Conservation (phyloP, 805 yeast species). For the Starmerella floricola region DNA sequence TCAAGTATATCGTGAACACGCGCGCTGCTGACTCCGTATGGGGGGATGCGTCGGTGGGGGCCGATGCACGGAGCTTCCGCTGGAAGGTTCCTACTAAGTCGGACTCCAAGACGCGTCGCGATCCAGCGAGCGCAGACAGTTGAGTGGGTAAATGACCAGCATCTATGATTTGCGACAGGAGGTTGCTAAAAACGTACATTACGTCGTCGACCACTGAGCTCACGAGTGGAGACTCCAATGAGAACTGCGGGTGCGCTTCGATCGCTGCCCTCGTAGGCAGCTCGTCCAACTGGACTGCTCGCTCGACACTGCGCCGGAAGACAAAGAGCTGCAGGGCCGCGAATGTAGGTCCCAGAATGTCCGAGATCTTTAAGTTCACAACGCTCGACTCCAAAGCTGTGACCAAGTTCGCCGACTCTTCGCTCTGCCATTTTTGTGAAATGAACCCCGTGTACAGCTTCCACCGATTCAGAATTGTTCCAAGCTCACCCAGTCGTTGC, state of each 20-base stretch:
- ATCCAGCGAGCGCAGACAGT: slow-evolving; percentile 41
- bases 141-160: slow-evolving; percentile 54
- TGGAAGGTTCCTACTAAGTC: slow-evolving; percentile 50
- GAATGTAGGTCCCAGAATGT: slow-evolving; percentile 47
- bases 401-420: background rate
- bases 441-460: slow-evolving; percentile 46
- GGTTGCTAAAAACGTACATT: slow-evolving; percentile 56
- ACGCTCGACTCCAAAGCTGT: slow-evolving; percentile 41
- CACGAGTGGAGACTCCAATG: slow-evolving; percentile 46
- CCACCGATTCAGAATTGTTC: slow-evolving; percentile 78
- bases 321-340: slow-evolving; percentile 54
- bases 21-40: slow-evolving; percentile 32
- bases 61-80: slow-evolving; percentile 35
- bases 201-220: slow-evolving; percentile 82
- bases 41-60: slow-evolving; percentile 25
- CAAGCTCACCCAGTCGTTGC: slow-evolving; percentile 54
- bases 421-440: slow-evolving; percentile 47
- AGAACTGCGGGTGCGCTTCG: slow-evolving; percentile 23
- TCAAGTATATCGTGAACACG: slow-evolving; percentile 52
- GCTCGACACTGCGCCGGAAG: slow-evolving; percentile 65
- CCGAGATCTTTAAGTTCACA: slow-evolving; percentile 44
- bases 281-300: slow-evolving; percentile 69
- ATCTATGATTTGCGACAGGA: slow-evolving; percentile 52
- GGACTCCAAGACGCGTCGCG: slow-evolving; percentile 48
- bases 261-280: slow-evolving; percentile 35